A percentile compares a stretch with the other conserved stretches of the same genome.
Evolutionary conservation across 2,329 filamentous ascomycete genomes (phyloP).

Genomic region (Xylogone sp.): DNA sequence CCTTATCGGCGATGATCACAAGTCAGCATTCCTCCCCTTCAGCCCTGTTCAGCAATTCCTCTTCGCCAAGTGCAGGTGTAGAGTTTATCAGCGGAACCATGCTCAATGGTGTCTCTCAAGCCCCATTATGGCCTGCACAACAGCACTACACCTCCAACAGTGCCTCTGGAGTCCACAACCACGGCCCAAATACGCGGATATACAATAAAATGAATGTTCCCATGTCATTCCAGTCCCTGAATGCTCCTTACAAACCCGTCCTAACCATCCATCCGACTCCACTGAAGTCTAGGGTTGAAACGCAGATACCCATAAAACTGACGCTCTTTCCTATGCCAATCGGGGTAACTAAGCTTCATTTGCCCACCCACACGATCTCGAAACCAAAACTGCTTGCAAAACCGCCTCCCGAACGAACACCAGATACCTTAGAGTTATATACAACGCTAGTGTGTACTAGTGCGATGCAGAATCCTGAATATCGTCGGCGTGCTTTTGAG

Average conservation of each 20-base stretch:
- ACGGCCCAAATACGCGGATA: slow-evolving; percentile 11
- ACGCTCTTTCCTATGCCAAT: slow-evolving; percentile 71
- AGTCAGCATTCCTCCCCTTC: slow-evolving; percentile 51
- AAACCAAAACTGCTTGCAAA: slow-evolving; percentile 89
- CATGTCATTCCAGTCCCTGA: slow-evolving; percentile 18
- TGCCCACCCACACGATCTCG: slow-evolving; percentile 87
- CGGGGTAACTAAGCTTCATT: slow-evolving; percentile 74
- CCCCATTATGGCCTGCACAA: slow-evolving; percentile 29
- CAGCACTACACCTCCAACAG: slow-evolving; percentile 12
- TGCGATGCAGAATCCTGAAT: slow-evolving; percentile 73
- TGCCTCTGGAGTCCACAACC: background rate
- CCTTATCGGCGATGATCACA: slow-evolving; percentile 46
- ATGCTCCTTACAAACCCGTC: slow-evolving; percentile 29
- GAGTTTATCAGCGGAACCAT: slow-evolving; percentile 35
- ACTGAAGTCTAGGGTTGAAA: slow-evolving; percentile 88
- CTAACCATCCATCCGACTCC: slow-evolving; percentile 65
- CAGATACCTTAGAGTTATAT: slow-evolving; percentile 75
- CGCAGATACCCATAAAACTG: slow-evolving; percentile 87
- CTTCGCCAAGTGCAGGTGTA: slow-evolving; percentile 39
- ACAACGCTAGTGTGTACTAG: slow-evolving; percentile 88
- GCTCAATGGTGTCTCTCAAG: slow-evolving; percentile 17
- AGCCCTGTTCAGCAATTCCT: slow-evolving; percentile 42
- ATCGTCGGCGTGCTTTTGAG: slow-evolving; percentile 57
- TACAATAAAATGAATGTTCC: slow-evolving; percentile 20
- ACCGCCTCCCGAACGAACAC: slow-evolving; percentile 57